Evolutionary conservation across 2,329 filamentous ascomycete species (phyloP), one percentile per base, ranked within the genome.

Genomic region (Fusarium falciforme): DNA sequence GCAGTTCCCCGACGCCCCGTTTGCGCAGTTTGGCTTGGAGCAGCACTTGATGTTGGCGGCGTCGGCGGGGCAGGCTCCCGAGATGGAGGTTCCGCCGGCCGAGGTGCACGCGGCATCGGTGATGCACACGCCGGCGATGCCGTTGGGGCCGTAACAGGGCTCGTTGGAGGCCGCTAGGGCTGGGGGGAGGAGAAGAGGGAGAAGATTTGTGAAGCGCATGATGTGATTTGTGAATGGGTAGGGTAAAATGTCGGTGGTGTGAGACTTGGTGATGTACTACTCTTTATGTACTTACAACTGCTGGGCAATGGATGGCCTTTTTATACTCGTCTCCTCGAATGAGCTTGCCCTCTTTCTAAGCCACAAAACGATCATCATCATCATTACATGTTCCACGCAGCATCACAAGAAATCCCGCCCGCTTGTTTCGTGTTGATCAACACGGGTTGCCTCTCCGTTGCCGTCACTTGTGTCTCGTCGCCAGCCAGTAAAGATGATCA

Each of bases 11-110:
- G 58, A 64, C 36, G 66, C 55, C 22, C 79, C 78, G 64, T 74
- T 78, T 47, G 76, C 76, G 71, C 84, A 86, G 3, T 68, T 61
- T 5, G 83, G 68, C 70, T 85, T 85, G 73, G 79, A 82, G 78
- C 84, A 86, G 80, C 84, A 86, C 66, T 82, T 81, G 61, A 86
- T 77, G 76, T 82, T 74, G 65, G 76, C 73, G 2, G 81, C 69
- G 68, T 85, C 83, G 22, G 77, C 72, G 6, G 84, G 83, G 70
- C 85, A 86, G 35, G 79, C 82, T 20, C 82, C 82, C 33, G 76
- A 72, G 68, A 83, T 80, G 66, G 80, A 80, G 60, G 78, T 82
- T 44, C 84, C 85, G 64, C 84, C 84, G 17, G 70, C 67, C 2
- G 78, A 67, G 17, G 78, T 73, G 79, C 85, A 87, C 27, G 77